Evolutionary conservation across 2,329 filamentous ascomycete species (phyloP).

Genomic region (Colletotrichum theobromicola): DNA sequence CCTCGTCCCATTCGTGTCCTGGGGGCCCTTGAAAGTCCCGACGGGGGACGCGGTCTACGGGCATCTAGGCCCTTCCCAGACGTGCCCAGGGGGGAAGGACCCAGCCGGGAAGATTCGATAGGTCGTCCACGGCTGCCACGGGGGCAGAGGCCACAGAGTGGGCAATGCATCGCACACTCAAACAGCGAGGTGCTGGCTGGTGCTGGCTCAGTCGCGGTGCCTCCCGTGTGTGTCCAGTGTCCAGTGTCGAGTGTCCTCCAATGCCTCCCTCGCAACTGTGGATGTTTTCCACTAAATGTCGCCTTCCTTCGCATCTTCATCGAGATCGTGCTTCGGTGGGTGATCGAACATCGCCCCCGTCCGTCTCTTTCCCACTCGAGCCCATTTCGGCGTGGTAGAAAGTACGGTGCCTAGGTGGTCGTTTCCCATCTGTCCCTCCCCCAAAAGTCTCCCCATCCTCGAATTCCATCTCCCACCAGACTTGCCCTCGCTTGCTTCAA

Average conservation of each 20-base stretch:
- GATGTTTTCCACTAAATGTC: neutral
- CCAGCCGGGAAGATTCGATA: neutral
- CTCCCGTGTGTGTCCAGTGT: neutral
- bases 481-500: neutral
- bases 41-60: constrained; percentile 12
- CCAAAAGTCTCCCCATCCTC: neutral
- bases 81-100: neutral
- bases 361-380: neutral
- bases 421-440: neutral
- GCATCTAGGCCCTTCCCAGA: constrained; percentile 5
- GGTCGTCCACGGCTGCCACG: neutral
- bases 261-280: neutral
- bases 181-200: too few relatives aligned
- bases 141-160: neutral
- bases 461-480: neutral
- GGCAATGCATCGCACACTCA: neutral
- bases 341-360: neutral
- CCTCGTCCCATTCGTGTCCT: neutral
- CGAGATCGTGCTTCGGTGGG: neutral
- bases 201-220: neutral
- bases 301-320: neutral
- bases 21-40: neutral
- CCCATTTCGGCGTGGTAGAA: neutral
- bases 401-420: neutral
- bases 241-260: neutral